Conservation (phyloP, 169 alveolate genomes). For the Cryptosporidium ryanae region DNA sequence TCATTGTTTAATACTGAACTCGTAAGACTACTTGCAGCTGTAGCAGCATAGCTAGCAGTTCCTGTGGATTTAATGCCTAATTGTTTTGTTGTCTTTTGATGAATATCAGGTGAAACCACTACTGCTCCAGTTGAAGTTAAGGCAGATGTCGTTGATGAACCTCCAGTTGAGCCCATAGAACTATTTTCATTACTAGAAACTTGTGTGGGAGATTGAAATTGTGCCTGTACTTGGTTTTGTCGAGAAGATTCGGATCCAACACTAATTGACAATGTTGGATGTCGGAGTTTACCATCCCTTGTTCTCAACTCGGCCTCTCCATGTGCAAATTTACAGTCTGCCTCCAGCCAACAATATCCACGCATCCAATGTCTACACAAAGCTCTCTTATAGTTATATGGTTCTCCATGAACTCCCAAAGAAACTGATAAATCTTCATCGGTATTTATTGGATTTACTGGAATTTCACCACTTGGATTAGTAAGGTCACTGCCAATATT, state of each 20-base stretch:
- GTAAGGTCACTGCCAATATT: slow-evolving; percentile 21
- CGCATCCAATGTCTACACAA: slow-evolving; percentile 75
- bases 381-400: slow-evolving; percentile 72
- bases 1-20: slow-evolving; percentile 39
- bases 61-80: slow-evolving; percentile 11
- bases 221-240: slow-evolving; percentile 28
- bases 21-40: slow-evolving; percentile 67
- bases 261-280: slow-evolving; percentile 55
- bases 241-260: background rate
- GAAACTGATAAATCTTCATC: slow-evolving; percentile 48
- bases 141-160: background rate
- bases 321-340: slow-evolving; percentile 73
- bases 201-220: slow-evolving; percentile 12
- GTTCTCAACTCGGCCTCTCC: slow-evolving; percentile 73
- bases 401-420: slow-evolving; percentile 61
- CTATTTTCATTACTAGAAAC: background rate
- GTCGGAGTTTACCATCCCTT: slow-evolving; percentile 67
- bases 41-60: slow-evolving; percentile 70
- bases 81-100: slow-evolving; percentile 29
- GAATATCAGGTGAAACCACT: slow-evolving; percentile 8
- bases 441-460: slow-evolving; percentile 13
- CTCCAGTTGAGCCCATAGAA: background rate
- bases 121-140: slow-evolving; percentile 20
- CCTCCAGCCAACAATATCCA: slow-evolving; percentile 73
- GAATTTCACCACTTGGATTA: slow-evolving; percentile 18